Evolutionary conservation across 371 early-diverging fungal species (phyloP).

Genomic region (Syncephalis plumigaleata): DNA sequence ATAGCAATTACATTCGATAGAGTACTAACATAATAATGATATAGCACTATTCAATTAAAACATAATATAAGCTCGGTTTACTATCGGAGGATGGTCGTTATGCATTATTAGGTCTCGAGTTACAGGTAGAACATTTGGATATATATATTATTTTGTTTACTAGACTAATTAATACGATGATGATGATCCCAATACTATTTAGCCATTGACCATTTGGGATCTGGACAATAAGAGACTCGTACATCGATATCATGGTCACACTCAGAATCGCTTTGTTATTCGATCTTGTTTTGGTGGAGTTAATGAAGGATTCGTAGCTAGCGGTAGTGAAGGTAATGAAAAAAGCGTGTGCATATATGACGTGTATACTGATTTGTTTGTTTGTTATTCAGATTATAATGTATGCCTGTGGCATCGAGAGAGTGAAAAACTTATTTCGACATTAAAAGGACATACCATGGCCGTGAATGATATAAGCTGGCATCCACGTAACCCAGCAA

Average conservation of each 20-base stretch:
- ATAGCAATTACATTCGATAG: neutral
- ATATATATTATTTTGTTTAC: too few relatives aligned
- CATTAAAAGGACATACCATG: constrained; percentile 61
- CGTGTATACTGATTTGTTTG: neutral
- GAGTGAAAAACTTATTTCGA: constrained; percentile 48
- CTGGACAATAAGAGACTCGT: constrained; percentile 41
- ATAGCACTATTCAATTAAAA: neutral
- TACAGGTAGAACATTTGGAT: neutral
- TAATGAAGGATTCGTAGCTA: constrained; percentile 60
- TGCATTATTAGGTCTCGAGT: too few relatives aligned
- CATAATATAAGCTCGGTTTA: constrained; percentile 52
- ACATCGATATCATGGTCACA: constrained; percentile 63
- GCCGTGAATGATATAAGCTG: constrained; percentile 77
- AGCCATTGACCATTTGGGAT: constrained; percentile 83
- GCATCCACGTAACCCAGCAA: constrained; percentile 41
- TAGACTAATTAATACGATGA: neutral
- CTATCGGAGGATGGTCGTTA: constrained; percentile 44
- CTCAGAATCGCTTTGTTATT: constrained; percentile 74
- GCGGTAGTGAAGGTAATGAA: constrained; percentile 72
- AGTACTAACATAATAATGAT: neutral
- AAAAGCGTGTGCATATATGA: neutral
- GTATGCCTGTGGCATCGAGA: constrained; percentile 88
- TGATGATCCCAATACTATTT: neutral
- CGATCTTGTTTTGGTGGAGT: constrained; percentile 84
- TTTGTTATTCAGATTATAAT: constrained; percentile 28